Conservation (phyloP, 371 early-diverging fungal species). For the Mortierella sp. region DNA sequence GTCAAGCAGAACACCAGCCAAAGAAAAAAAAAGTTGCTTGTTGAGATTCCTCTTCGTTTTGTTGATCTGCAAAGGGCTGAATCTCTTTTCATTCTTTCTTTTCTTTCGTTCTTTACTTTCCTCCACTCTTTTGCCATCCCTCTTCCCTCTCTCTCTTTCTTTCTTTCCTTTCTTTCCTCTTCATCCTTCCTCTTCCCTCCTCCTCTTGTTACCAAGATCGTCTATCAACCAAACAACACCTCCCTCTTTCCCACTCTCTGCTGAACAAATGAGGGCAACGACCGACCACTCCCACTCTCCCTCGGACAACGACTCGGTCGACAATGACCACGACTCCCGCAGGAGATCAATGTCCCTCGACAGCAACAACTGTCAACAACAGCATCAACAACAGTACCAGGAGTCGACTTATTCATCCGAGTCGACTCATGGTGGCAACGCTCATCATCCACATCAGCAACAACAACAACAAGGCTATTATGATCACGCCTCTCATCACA, state of each 20-base stretch:
- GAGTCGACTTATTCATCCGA: neutral
- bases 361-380: slow-evolving; percentile 1
- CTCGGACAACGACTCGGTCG: neutral
- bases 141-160: neutral
- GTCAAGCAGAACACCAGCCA: no score
- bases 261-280: neutral
- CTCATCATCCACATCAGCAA: neutral
- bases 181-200: neutral
- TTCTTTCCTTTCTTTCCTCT: neutral
- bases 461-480: neutral
- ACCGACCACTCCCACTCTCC: slow-evolving; percentile 14
- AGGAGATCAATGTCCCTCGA: neutral
- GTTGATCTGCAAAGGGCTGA: no score
- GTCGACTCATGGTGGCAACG: neutral
- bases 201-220: neutral
- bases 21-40: neutral
- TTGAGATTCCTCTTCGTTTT: neutral
- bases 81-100: neutral
- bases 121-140: neutral
- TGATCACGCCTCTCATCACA: neutral
- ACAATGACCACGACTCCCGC: neutral
- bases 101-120: neutral
- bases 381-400: slow-evolving; percentile 5
- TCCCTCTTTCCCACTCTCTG: neutral
- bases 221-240: neutral